Percentiles rank a stretch among this genome's conserved stretches.
Evolutionary conservation across 768 basidiomycete genomes (phyloP).

Genomic region (Clathrus columnatus): DNA sequence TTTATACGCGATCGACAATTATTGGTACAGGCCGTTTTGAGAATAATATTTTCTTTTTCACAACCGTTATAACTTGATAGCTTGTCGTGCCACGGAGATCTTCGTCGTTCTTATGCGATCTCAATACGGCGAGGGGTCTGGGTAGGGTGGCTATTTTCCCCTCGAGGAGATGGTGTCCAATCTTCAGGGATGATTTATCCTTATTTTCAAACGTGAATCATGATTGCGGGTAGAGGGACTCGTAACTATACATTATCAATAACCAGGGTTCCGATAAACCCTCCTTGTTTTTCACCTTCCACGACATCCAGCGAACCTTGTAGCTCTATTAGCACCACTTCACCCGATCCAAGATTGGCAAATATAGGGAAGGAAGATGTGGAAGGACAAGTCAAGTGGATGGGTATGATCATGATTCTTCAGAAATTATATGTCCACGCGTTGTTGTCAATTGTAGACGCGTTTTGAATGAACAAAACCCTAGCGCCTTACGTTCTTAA

Average conservation of each 20-base stretch:
- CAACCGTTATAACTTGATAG: constrained; percentile 62
- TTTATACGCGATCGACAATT: constrained; percentile 16
- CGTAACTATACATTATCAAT: constrained; percentile 46
- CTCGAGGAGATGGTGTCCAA: constrained; percentile 88
- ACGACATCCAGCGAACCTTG: constrained; percentile 71
- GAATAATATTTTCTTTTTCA: constrained; percentile 78
- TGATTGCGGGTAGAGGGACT: too few relatives aligned
- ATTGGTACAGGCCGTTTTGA: constrained; percentile 78
- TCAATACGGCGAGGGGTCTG: constrained; percentile 75
- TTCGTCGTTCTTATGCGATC: constrained; percentile 11
- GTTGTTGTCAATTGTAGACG: background rate
- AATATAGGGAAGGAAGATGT: constrained; percentile 34
- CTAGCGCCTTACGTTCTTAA: too few relatives aligned
- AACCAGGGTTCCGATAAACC: constrained; percentile 69
- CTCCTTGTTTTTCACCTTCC: constrained; percentile 57
- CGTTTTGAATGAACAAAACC: too few relatives aligned
- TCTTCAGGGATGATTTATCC: constrained; percentile 70
- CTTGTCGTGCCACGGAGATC: constrained; percentile 20
- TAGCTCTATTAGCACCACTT: constrained; percentile 77
- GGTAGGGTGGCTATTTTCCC: constrained; percentile 68
- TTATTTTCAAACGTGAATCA: too few relatives aligned
- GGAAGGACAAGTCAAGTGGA: constrained; percentile 12
- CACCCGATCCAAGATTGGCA: constrained; percentile 66
- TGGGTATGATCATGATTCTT: background rate
- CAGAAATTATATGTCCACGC: background rate